Base-by-base conservation (phyloP, 129 eudicot species). In the Helianthus tuberosus region DNA sequence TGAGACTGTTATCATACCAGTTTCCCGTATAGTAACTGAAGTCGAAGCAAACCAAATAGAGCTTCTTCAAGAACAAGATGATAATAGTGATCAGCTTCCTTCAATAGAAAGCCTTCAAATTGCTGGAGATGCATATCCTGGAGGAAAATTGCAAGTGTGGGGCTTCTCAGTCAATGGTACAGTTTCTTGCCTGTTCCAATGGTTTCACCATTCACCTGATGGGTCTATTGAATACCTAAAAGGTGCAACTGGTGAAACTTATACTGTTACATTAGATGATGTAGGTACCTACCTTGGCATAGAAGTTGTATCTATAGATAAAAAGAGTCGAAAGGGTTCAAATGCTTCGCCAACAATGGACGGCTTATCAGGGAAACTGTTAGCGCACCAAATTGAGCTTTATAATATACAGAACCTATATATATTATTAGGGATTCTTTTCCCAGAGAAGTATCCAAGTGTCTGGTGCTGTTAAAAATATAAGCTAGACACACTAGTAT, bases 111-210 rank as follows among this genome's bases (percentile, higher is more conserved):
- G 4, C 13, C 41, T 60, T 5, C 66, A 61, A 16, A 61, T 61
- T 61, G 14, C 1, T 32, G 66, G 66, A 41, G 46, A 61, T 29
- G 66, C 46, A 3, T 29, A 27, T 61, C 43, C 66, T 29, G 66
- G 66, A 3, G 43, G 43, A 29, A 4, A 27, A 29, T 29, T 61
- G 27, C 46, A 11, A 61, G 66, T n/a, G 43, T 10, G 10, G 32
- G 46, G 66, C 66, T 61, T 11, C 43, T 29, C n/a, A 27, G 35
- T 61, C 44, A 61, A 61, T 32, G 66, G 66, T 61, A 29, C 66
- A 32, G 43, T 25, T 60, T 60, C 13, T 60, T 48, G 53, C 53
- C 8, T 11, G 14, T 48, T 48, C 2, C 66, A 27, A 12, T 60
- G 66, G 44, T 13, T 29, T 32, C 66, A 11, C 15, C 15, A 61